phyloP scores from a whole-genome alignment of 108 stramenopile species.

The Skeletonema costatum region DNA sequence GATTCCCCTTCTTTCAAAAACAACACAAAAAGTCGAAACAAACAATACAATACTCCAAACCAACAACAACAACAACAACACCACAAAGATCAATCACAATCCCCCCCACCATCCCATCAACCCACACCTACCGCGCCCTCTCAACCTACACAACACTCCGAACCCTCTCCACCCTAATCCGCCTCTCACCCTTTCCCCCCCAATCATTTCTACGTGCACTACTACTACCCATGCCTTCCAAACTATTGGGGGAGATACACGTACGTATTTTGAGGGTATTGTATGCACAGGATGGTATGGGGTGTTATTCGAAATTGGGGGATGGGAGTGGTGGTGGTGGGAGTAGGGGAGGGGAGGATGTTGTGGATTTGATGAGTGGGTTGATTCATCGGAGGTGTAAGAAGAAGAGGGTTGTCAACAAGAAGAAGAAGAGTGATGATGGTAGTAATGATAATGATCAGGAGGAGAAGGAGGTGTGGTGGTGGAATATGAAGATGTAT shows the following conservation, averaged over 20 bases:
- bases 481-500: conserved; percentile 6
- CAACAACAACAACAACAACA: background rate
- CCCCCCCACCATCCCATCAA: conserved; percentile 23
- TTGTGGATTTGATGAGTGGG: background rate
- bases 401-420: background rate
- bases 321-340: conserved; percentile 22
- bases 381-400: background rate
- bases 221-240: conserved; percentile 64
- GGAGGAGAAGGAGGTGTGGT: background rate
- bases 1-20: background rate
- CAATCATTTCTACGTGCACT: conserved; percentile 74
- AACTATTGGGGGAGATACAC: conserved; percentile 75
- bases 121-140: conserved; percentile 57
- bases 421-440: background rate
- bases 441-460: background rate
- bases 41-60: background rate
- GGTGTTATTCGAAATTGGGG: conserved; percentile 57
- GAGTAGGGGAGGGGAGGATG: background rate
- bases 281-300: conserved; percentile 49
- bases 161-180: conserved; percentile 67
- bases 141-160: conserved; percentile 76
- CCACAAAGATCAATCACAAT: conserved; percentile 26
- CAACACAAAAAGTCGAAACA: background rate
- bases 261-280: conserved; percentile 66
- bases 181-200: conserved; percentile 77